These are phyloP conservation scores for Solidago caesia DNA, from an alignment of 129 eudicot species.

Conservation along the genomic window DNA sequence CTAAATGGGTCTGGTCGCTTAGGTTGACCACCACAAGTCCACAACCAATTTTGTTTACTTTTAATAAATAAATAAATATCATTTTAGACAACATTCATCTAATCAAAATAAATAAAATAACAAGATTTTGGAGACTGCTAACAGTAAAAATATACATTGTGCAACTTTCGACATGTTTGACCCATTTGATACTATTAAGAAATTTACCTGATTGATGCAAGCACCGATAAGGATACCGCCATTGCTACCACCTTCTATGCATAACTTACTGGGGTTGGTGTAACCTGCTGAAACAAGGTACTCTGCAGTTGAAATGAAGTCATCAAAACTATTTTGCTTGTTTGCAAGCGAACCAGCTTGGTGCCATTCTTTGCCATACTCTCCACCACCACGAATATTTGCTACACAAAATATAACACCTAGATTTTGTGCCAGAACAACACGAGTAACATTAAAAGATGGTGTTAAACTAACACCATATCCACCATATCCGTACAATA, in stretches of 20 bases:
- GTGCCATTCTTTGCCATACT: slow-evolving; percentile 99
- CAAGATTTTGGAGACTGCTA: background rate
- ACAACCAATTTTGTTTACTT: too few species aligned
- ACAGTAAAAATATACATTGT: background rate
- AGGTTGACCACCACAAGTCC: too few species aligned
- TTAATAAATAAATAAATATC: too few species aligned
- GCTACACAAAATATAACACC: slow-evolving; percentile 70
- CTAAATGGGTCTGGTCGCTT: too few species aligned
- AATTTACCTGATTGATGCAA: slow-evolving; percentile 73
- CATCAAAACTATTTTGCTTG: slow-evolving; percentile 87
- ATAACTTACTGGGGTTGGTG: slow-evolving; percentile 70
- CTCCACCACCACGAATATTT: slow-evolving; percentile 98
- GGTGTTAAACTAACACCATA: slow-evolving; percentile 84
- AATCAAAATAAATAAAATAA: background rate
- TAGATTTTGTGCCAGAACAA: slow-evolving; percentile 57
- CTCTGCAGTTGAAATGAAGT: slow-evolving; percentile 75
- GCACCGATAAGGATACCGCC: slow-evolving; percentile 93
- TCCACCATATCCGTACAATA: slow-evolving; percentile 87
- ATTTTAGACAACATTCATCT: background rate
- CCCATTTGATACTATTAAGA: background rate
- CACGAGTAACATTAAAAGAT: slow-evolving; percentile 54
- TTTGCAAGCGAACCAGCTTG: slow-evolving; percentile 67
- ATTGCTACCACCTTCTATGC: slow-evolving; percentile 98
- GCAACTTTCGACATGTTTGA: background rate
- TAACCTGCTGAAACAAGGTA: slow-evolving; percentile 77